A percentile compares a stretch with the other conserved stretches of the same genome.
Evolutionary conservation across 2,329 filamentous ascomycete genomes (phyloP).

Genomic region (Trichoderma pleuroti): DNA sequence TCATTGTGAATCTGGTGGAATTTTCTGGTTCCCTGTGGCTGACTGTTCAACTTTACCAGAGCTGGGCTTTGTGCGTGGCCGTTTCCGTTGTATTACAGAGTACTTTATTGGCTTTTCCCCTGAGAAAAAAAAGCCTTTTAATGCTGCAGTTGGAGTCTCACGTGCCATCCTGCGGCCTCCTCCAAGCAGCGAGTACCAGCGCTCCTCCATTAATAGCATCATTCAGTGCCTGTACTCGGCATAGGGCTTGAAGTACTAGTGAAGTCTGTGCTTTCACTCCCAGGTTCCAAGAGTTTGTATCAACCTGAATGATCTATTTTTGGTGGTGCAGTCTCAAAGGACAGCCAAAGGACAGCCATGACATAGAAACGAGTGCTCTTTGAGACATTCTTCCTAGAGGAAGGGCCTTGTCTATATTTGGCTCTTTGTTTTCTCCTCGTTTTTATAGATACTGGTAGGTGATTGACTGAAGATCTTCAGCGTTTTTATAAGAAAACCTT

Average conservation of each 20-base stretch:
- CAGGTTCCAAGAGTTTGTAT: background rate
- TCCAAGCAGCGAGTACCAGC: background rate
- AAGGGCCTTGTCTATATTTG: background rate
- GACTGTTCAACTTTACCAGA: background rate
- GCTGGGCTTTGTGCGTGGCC: background rate
- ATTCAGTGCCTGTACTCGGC: background rate
- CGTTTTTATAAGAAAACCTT: background rate
- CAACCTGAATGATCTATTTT: background rate
- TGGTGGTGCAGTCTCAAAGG: background rate
- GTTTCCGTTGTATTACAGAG: background rate
- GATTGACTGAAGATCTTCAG: background rate
- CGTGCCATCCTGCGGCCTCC: background rate
- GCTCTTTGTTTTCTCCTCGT: background rate
- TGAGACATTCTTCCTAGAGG: background rate
- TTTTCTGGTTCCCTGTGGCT: background rate
- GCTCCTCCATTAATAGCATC: background rate
- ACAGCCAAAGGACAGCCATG: background rate
- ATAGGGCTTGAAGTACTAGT: background rate
- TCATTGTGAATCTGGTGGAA: background rate
- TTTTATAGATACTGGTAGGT: no score
- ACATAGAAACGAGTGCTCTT: background rate
- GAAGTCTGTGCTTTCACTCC: background rate
- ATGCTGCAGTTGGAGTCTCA: background rate
- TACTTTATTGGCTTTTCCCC: background rate
- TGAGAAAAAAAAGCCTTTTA: background rate